These are phyloP conservation scores for Tagetes erecta DNA, from an alignment of 129 eudicot species.

Conservation along the genomic window DNA sequence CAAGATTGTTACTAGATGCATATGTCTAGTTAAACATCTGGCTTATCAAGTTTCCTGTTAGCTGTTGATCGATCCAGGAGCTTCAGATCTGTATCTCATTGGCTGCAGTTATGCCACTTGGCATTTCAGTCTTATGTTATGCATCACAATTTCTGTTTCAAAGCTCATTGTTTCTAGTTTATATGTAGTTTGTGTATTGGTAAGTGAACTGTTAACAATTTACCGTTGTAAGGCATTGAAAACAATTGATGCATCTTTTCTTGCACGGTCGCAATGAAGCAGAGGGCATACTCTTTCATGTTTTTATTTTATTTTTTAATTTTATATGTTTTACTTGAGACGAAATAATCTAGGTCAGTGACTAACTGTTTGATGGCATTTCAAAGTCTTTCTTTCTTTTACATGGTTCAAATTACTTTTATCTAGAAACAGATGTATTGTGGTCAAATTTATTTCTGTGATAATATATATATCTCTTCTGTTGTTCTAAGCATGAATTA, in stretches of 20 bases:
- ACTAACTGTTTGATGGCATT: background rate
- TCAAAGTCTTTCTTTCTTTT: background rate
- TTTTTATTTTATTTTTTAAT: background rate
- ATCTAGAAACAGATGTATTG: background rate
- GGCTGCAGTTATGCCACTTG: background rate
- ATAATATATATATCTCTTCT: background rate
- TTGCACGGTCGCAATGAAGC: background rate
- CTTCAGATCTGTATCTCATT: conserved; percentile 6
- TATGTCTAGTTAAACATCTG: background rate
- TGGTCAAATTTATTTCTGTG: background rate
- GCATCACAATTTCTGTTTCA: background rate
- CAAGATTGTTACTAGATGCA: background rate
- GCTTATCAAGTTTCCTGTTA: background rate
- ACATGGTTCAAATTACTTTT: background rate
- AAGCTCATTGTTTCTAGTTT: background rate
- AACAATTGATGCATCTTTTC: background rate
- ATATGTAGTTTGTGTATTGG: background rate
- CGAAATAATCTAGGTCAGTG: background rate
- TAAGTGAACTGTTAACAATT: background rate
- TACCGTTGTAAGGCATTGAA: background rate
- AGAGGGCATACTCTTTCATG: background rate
- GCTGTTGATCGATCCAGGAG: background rate
- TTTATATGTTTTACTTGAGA: background rate
- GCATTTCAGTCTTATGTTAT: conserved; percentile 12
- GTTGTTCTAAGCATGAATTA: background rate